Evolutionary conservation across 192 early-diverging fungal species (phyloP).

Genomic region (Coemansia javaensis): DNA sequence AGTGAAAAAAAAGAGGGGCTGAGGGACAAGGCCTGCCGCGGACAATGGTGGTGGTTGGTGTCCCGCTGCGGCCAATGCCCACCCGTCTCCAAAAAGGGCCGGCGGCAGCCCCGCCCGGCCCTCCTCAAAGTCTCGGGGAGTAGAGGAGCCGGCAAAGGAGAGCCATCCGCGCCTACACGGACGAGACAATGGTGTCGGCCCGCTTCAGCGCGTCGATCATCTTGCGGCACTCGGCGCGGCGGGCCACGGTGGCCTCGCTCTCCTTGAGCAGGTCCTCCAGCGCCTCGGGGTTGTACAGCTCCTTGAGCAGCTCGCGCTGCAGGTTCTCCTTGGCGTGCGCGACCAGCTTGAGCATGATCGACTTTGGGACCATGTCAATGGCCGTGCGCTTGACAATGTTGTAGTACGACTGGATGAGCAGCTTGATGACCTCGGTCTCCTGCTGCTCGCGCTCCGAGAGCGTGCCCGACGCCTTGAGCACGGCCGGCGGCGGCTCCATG

Average conservation of each 20-base stretch:
- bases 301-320: slow-evolving; percentile 90
- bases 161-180: slow-evolving; percentile 11
- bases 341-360: slow-evolving; percentile 98
- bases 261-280: slow-evolving; percentile 94
- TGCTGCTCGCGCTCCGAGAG: slow-evolving; percentile 95
- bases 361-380: slow-evolving; percentile 96
- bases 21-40: too few species aligned
- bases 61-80: too few species aligned
- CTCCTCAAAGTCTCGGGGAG: too few species aligned
- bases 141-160: neutral
- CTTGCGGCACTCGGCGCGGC: slow-evolving; percentile 94
- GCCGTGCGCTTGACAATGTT: slow-evolving; percentile 98
- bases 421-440: slow-evolving; percentile 99
- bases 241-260: slow-evolving; percentile 83
- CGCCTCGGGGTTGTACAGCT: slow-evolving; percentile 95
- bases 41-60: too few species aligned
- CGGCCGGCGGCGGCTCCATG: slow-evolving; percentile 63
- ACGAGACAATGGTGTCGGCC: slow-evolving; percentile 51
- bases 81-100: too few species aligned
- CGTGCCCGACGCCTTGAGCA: slow-evolving; percentile 90
- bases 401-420: slow-evolving; percentile 95
- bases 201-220: slow-evolving; percentile 84
- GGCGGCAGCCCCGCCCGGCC: too few species aligned
- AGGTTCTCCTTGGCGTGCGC: slow-evolving; percentile 84
- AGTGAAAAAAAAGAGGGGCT: too few species aligned